phyloP scores from a whole-genome alignment of 2,329 filamentous ascomycete genomes.

The Neonectria punicea region DNA sequence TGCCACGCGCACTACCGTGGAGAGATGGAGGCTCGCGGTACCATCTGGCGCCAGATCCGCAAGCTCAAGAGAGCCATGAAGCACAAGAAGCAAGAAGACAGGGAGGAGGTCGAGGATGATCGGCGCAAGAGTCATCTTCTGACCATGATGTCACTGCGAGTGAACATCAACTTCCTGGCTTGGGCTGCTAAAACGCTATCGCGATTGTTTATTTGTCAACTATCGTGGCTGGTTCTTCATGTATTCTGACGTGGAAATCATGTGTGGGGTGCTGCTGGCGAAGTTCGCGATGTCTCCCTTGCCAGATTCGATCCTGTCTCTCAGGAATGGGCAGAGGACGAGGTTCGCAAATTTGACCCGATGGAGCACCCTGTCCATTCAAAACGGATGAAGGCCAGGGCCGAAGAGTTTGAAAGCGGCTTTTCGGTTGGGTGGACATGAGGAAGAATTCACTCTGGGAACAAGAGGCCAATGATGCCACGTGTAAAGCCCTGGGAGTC shows the following conservation, averaged over 20 bases:
- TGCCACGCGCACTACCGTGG: conserved; percentile 8
- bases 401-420: neutral
- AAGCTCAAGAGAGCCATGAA: neutral
- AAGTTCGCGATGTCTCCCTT: neutral
- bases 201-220: neutral
- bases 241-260: neutral
- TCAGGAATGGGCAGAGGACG: neutral
- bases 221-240: neutral
- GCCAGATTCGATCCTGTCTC: neutral
- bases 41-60: conserved; percentile 17
- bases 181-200: neutral
- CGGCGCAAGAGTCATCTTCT: neutral
- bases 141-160: neutral
- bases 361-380: neutral
- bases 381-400: neutral
- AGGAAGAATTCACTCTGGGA: neutral
- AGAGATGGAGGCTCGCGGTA: conserved; percentile 16
- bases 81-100: too few relatives aligned
- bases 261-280: neutral
- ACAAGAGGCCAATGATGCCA: neutral
- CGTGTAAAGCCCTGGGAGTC: neutral
- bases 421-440: neutral
- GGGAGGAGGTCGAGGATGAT: neutral
- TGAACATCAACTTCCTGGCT: neutral
- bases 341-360: neutral